Base-by-base conservation (phyloP, 805 yeast genomes). In the Priceomyces carsonii region DNA sequence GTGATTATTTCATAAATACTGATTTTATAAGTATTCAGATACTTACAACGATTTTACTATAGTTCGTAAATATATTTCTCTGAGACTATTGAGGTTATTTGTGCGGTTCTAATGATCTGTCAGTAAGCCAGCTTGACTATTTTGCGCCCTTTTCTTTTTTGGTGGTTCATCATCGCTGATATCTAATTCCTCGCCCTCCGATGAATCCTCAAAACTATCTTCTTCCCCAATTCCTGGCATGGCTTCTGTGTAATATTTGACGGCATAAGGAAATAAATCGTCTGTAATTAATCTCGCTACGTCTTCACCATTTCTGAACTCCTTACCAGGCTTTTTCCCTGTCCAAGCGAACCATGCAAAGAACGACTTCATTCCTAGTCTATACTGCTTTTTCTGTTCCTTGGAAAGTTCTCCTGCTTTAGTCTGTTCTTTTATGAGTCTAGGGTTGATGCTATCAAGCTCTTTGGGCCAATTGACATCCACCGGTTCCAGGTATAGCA, bases 311-410 rank as follows among this genome's bases (percentile, higher is more conserved):
- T 75, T 72, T 42, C 89, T 74, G 53, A 80, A 86, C 54, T 80
- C 93, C 59, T 79, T 85, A 1, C 87, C 85, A 1, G 87, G 83
- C 44, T 80, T 82, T 22, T 62, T 56, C 0, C 95, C 95, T 1
- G 93, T 83, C 90, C 95, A 89, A 31, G 69, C 66, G 54, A 89
- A 90, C 82, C 90, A 90, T 5, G 88, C 82, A 59, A 91, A 90
- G 51, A 91, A 83, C 9, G 91, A 80, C 51, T 82, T 81, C 88
- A 82, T 82, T 4, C 90, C 90, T 13, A 69, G 52, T 39, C 90
- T 63, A 51, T 83, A 83, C 37, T 67, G 65, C 48, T 73, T 79
- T 57, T 82, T 82, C 27, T 79, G 80, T 14, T 71, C 76, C 14
- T 57, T 43, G n/a, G 67, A 47, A 28, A 78, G 62, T 19, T 69